Evolutionary conservation across 106 monocot genomes (phyloP).

Genomic region (Narthecium ossifragum): DNA sequence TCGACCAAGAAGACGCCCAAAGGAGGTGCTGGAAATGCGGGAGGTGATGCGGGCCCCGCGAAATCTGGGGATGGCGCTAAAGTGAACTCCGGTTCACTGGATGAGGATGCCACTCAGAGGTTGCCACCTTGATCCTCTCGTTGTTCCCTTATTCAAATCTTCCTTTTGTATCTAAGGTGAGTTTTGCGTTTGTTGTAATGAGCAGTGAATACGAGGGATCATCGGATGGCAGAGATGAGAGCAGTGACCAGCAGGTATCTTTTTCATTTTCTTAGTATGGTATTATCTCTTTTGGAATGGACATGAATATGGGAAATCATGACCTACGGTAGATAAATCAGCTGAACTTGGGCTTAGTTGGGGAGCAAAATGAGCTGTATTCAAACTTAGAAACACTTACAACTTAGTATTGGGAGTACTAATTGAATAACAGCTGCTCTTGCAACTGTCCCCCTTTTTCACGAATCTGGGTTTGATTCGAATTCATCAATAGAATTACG

Average conservation of each 20-base stretch:
- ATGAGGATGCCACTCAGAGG: conserved; percentile 32
- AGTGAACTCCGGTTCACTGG: too few relatives aligned
- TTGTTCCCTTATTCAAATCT: too few relatives aligned
- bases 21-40: too few relatives aligned
- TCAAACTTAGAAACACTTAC: neutral
- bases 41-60: conserved; percentile 2
- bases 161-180: neutral
- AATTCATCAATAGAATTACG: too few relatives aligned
- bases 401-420: neutral
- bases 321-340: too few relatives aligned
- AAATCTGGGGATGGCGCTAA: conserved; percentile 21
- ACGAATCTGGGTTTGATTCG: too few relatives aligned
- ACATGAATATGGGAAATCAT: too few relatives aligned
- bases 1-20: conserved; percentile 14
- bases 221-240: conserved; percentile 38
- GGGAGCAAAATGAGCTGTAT: neutral
- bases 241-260: conserved; percentile 28
- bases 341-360: neutral
- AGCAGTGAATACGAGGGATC: conserved; percentile 45
- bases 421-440: neutral
- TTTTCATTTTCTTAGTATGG: neutral
- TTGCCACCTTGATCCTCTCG: too few relatives aligned
- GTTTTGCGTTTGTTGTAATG: neutral
- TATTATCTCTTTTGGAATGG: neutral
- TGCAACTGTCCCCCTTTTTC: too few relatives aligned